phyloP scores from a whole-genome alignment of 2,329 filamentous ascomycete species.

The Fusarium nodosum region DNA sequence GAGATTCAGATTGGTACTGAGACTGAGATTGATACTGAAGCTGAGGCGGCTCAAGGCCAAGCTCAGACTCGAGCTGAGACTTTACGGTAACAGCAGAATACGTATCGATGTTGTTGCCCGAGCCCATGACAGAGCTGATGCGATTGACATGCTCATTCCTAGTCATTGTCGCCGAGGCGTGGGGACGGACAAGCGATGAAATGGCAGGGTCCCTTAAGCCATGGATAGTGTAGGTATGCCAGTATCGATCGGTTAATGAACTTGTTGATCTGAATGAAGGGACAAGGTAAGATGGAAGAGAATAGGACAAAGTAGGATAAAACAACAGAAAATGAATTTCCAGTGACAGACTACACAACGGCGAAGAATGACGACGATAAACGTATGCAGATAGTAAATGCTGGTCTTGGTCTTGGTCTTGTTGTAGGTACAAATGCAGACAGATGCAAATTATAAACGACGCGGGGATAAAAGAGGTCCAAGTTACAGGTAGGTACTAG shows the following conservation, averaged over 20 bases:
- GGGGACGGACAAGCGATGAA: conserved; percentile 44
- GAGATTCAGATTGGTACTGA: conserved; percentile 7
- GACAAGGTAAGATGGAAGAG: neutral
- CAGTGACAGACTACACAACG: neutral
- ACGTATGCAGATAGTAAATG: neutral
- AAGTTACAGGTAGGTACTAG: conserved; percentile 15
- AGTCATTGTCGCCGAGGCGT: conserved; percentile 70
- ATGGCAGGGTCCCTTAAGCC: conserved; percentile 51
- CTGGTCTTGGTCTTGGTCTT: neutral
- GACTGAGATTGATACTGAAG: conserved; percentile 5
- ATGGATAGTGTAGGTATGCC: conserved; percentile 37
- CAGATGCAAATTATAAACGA: conserved; percentile 25
- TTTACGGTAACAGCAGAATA: conserved; percentile 75
- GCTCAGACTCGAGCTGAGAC: conserved; percentile 24
- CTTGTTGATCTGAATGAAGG: neutral
- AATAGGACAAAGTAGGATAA: neutral
- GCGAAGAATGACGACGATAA: neutral
- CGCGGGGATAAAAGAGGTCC: conserved; percentile 33
- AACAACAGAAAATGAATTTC: neutral
- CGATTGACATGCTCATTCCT: conserved; percentile 73
- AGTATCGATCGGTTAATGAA: neutral
- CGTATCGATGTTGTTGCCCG: conserved; percentile 56
- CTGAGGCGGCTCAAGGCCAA: neutral
- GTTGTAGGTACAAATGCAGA: conserved; percentile 4
- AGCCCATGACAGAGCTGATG: conserved; percentile 62